Base-by-base conservation (phyloP, 2,329 filamentous ascomycete genomes). In the Mycogone perniciosa region DNA sequence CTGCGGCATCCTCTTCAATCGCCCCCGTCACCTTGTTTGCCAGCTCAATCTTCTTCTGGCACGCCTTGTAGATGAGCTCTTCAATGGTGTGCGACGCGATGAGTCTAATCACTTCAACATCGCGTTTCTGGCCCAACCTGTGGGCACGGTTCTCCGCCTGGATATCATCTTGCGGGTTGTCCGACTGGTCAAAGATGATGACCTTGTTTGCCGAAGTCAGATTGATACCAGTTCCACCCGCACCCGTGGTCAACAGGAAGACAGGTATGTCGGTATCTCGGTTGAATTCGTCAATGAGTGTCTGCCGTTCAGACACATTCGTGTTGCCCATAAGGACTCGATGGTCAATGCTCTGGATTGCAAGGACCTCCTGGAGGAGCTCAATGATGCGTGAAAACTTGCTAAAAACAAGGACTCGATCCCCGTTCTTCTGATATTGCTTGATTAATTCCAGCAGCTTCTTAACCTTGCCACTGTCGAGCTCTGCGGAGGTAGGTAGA, bases 81-180 rank as follows among this genome's bases (percentile, higher is more conserved):
- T 99, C 93, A 30, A 99, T 88, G 0, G 92, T 95, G 51, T 79
- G 81, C 51, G 77, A 79, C 0, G 88, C 88, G 48, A 99, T 86
- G 1, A 99, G 77, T 31, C 90, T 78, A 38, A 96, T 83, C 38
- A 99, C 87, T 65, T 99, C 92, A 1, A 99, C 93, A 34, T 92
- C 86, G 11, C 88, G 77, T 31, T 81, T 91, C 73, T 99, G 93
- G 0, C 93, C 93, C 7, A 99, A 88, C 10, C 93, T 86, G 70
- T 99, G 93, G 0, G 93, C 93, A 13, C 93, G 85, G 67, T 99
- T 97, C 74, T 97, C 93, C 0, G 93, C 93, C 67, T 99, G 93
- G n/a, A 96, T 84, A 64, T 99, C 93, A 59, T 97, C 92, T 65
- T 99, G 93, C 0, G 93, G 93, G 60, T 99, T 99, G 72, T 96